Evolutionary conservation across 805 yeast species (phyloP), one percentile per base, ranked within the genome.

Genomic region (Yamadazyma philogaea): DNA sequence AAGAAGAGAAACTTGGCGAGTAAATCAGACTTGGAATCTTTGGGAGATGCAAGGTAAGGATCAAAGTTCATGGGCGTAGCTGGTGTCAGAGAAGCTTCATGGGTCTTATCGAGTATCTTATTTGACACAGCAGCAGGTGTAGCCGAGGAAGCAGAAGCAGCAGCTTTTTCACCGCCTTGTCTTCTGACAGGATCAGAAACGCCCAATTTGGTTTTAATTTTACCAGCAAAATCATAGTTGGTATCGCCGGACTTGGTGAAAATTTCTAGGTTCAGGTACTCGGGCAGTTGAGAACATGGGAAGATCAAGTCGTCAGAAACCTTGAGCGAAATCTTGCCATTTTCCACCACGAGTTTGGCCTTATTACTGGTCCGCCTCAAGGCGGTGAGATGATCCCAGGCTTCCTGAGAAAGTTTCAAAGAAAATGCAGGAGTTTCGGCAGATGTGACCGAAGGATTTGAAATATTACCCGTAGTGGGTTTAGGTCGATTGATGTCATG

Each of bases 1-100:
- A 71, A 55, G 47, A 73, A 74, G 17, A 75, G 51, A 30, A 77
- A 60, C 39, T 73, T 68, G 14, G 40, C 30, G 4, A 46, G 22
- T 5, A 31, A 26, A 10, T 42, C 47, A 1, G 39, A 14, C 12
- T 44, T 30, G 18, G 48, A 18, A 21, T 50, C 52, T 10, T 32
- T 22, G 14, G 37, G 17, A 4, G 40, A 30, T 14, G 47, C 45
- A 12, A 42, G 26, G 38, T 45, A 54, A 3, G 52, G 45, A 21
- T 50, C 50, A 14, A 40, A 36, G 26, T 42, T 44, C 30, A 43
- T 26, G 20, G 56, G 52, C 2, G 53, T 37, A 3, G 49, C 33
- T 6, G 52, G 48, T 5, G 41, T 19, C 34, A 30, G 26, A 6
- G 16, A 16, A 19, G 33, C 28, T 5, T 11, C 22, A 4, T 5